A percentile compares a stretch with the other conserved stretches of the same genome.
Conservation (phyloP, 1,284 basidiomycete genomes). For the Cystobasidium pallidum region DNA sequence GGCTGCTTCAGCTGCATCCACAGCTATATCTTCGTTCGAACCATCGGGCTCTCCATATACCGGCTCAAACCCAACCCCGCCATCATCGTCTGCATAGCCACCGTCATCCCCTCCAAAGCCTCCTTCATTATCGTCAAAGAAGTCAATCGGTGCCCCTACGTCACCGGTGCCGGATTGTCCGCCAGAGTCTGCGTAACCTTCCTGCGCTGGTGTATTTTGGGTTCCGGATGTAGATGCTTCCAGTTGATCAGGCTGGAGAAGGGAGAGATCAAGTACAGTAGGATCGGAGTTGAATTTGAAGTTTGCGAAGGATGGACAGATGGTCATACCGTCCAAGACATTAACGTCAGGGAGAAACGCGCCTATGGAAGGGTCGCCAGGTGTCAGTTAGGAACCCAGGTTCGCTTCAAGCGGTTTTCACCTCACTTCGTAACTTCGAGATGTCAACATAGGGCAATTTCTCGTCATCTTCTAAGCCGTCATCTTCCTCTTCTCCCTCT, state of each 20-base stretch:
- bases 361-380: conserved; percentile 45
- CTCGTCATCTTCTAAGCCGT: conserved; percentile 61
- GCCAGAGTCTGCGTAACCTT: not conserved
- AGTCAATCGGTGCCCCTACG: conserved; percentile 56
- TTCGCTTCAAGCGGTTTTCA: not conserved
- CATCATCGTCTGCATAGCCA: conserved; percentile 53
- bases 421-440: conserved; percentile 59
- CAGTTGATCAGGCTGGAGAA: conserved; percentile 17
- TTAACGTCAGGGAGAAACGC: conserved; percentile 72
- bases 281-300: conserved; percentile 78
- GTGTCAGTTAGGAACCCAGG: conserved; percentile 19
- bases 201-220: conserved; percentile 1
- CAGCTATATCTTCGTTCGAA: conserved; percentile 56
- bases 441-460: conserved; percentile 53
- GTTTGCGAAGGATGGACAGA: conserved; percentile 74
- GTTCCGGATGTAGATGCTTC: conserved; percentile 39
- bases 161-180: conserved; percentile 54
- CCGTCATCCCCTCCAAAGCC: conserved; percentile 56
- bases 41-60: conserved; percentile 54
- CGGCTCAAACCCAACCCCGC: conserved; percentile 57
- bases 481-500: conserved; percentile 61
- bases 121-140: conserved; percentile 58
- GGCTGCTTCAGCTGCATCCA: conserved; percentile 55
- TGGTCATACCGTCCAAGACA: conserved; percentile 68
- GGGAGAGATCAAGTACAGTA: conserved; percentile 44